These are phyloP conservation scores for Calocera cornea DNA, from an alignment of 768 basidiomycete genomes.

Conservation along the genomic window DNA sequence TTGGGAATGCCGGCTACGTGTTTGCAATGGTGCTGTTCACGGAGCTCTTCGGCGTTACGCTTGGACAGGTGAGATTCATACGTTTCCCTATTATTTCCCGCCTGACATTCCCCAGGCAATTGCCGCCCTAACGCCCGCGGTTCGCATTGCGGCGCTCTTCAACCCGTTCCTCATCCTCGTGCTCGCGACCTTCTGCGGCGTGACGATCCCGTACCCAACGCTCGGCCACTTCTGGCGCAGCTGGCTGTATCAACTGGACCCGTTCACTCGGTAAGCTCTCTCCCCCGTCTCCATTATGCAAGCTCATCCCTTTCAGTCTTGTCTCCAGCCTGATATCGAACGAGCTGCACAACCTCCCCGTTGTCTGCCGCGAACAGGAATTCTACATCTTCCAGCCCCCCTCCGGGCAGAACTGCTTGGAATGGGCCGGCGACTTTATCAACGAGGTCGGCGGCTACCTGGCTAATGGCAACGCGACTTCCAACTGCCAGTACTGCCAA, in stretches of 20 bases:
- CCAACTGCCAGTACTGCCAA: slow-evolving; percentile 59
- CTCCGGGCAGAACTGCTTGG: slow-evolving; percentile 50
- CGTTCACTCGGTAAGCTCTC: background rate
- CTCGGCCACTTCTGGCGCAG: slow-evolving; percentile 54
- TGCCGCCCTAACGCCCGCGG: slow-evolving; percentile 59
- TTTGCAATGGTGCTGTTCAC: slow-evolving; percentile 56
- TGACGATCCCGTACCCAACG: slow-evolving; percentile 55
- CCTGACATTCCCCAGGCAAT: slow-evolving; percentile 29
- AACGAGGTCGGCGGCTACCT: slow-evolving; percentile 55
- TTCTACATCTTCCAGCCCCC: slow-evolving; percentile 63
- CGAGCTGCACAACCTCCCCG: slow-evolving; percentile 55
- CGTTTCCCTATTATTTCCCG: background rate
- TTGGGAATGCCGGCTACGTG: slow-evolving; percentile 51
- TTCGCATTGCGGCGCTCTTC: slow-evolving; percentile 66
- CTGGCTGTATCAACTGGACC: slow-evolving; percentile 50
- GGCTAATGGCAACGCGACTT: slow-evolving; percentile 46
- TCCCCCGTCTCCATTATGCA: slow-evolving; percentile 23
- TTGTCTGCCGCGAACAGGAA: slow-evolving; percentile 55
- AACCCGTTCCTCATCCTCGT: slow-evolving; percentile 63
- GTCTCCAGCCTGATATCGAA: slow-evolving; percentile 63
- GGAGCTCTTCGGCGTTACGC: slow-evolving; percentile 55
- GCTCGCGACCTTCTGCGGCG: slow-evolving; percentile 65
- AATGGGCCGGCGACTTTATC: slow-evolving; percentile 62
- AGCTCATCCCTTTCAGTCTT: slow-evolving; percentile 49
- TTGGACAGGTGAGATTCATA: slow-evolving; percentile 27